phyloP scores from a whole-genome alignment of 768 basidiomycete species.

The Trametes gibbosa region DNA sequence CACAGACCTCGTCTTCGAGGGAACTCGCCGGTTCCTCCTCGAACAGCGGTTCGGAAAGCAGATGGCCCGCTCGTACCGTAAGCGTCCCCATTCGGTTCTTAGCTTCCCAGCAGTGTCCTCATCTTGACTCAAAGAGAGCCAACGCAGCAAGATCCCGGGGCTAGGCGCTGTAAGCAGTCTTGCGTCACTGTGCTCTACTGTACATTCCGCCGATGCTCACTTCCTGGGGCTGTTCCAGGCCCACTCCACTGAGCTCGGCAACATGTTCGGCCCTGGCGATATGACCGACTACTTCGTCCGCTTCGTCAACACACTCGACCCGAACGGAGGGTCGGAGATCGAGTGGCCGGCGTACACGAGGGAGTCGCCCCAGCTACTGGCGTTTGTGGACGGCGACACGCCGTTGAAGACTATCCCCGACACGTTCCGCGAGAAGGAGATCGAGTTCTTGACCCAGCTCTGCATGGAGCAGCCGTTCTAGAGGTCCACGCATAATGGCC shows the following conservation, averaged over 20 bases:
- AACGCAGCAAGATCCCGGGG: slow-evolving; percentile 1
- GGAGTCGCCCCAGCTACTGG: not conserved
- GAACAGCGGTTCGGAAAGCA: slow-evolving; percentile 32
- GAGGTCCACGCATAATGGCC: not conserved
- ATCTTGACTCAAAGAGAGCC: not conserved
- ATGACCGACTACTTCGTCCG: slow-evolving; percentile 45
- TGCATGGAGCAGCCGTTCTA: not conserved
- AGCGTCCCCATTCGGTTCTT: not conserved
- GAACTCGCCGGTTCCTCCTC: slow-evolving; percentile 35
- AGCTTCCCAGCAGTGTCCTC: not conserved
- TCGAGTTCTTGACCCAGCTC: not conserved
- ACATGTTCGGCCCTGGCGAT: slow-evolving; percentile 42
- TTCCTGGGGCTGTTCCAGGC: slow-evolving; percentile 27
- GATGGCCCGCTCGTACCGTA: slow-evolving; percentile 35
- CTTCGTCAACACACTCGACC: slow-evolving; percentile 41
- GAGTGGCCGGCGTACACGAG: slow-evolving; percentile 43
- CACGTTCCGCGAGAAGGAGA: slow-evolving; percentile 3
- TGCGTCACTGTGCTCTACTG: not conserved
- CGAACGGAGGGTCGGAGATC: slow-evolving; percentile 33
- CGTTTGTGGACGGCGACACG: slow-evolving; percentile 31
- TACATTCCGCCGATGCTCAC: not conserved
- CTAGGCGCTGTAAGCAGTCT: slow-evolving; percentile 1
- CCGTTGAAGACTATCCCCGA: slow-evolving; percentile 32
- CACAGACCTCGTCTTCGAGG: slow-evolving; percentile 37
- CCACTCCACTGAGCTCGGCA: slow-evolving; percentile 42